These are phyloP conservation scores for Candida alai DNA, from an alignment of 805 yeast species.

Conservation along the genomic window DNA sequence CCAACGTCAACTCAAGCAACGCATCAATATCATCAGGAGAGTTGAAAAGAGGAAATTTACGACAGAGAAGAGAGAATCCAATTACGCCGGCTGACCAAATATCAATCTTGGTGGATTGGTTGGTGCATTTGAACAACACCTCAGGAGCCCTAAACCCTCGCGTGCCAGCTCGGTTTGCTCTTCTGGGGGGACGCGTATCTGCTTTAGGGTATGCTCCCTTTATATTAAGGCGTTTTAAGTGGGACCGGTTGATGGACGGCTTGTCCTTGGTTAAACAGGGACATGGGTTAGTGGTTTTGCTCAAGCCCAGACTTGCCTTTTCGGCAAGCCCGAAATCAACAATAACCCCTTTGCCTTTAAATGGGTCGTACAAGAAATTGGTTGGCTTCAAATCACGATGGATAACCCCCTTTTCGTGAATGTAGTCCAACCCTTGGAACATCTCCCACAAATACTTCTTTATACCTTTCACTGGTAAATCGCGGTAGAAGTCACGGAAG, in stretches of 20 bases:
- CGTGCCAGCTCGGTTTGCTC: slow-evolving; percentile 97
- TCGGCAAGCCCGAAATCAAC: slow-evolving; percentile 95
- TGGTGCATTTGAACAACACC: slow-evolving; percentile 79
- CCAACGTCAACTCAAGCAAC: slow-evolving; percentile 71
- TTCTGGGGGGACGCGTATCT: slow-evolving; percentile 80
- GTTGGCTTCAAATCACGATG: slow-evolving; percentile 50
- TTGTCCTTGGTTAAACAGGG: slow-evolving; percentile 46
- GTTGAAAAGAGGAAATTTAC: slow-evolving; percentile 90
- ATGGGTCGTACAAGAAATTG: slow-evolving; percentile 67
- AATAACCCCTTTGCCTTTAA: slow-evolving; percentile 67
- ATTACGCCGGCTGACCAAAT: slow-evolving; percentile 94
- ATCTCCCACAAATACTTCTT: slow-evolving; percentile 77
- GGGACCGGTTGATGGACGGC: slow-evolving; percentile 10
- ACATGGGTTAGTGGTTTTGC: slow-evolving; percentile 37
- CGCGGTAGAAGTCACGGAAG: slow-evolving; percentile 81
- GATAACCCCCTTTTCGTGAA: slow-evolving; percentile 41
- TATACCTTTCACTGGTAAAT: slow-evolving; percentile 74
- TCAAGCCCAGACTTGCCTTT: slow-evolving; percentile 18
- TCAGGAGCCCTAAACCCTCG: slow-evolving; percentile 95
- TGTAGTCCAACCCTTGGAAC: slow-evolving; percentile 67
- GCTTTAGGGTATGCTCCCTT: slow-evolving; percentile 72
- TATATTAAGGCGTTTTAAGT: slow-evolving; percentile 24
- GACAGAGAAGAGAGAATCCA: slow-evolving; percentile 66
- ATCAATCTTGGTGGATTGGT: slow-evolving; percentile 79
- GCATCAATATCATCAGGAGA: slow-evolving; percentile 95